phyloP scores from a whole-genome alignment of 2,329 filamentous ascomycete species.

The Colletotrichum sp. region DNA sequence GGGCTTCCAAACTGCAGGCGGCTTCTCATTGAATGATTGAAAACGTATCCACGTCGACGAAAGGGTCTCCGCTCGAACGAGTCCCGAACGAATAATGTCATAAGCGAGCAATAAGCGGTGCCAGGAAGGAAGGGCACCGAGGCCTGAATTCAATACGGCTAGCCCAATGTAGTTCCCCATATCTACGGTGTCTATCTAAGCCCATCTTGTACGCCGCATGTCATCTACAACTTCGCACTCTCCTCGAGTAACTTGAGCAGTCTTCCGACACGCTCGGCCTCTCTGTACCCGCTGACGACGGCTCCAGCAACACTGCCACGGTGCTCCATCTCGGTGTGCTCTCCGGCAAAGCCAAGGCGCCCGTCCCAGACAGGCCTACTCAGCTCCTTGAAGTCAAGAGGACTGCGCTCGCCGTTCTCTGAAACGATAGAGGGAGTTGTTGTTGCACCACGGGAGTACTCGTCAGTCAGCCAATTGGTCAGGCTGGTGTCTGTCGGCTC shows the following conservation, averaged over 20 bases:
- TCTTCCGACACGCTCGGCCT: constrained; percentile 15
- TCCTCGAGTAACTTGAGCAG: constrained; percentile 12
- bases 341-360: constrained; percentile 12
- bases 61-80: background rate
- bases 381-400: constrained; percentile 17
- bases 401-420: constrained; percentile 13
- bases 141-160: background rate
- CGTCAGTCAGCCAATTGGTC: constrained; percentile 19
- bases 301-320: constrained; percentile 18
- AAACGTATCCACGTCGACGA: background rate
- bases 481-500: constrained; percentile 5
- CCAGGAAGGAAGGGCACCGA: background rate
- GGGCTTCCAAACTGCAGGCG: constrained; percentile 66
- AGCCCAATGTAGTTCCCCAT: background rate
- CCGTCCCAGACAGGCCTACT: constrained; percentile 14
- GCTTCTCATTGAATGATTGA: background rate
- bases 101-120: background rate
- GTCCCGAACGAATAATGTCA: background rate
- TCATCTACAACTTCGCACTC: constrained; percentile 1
- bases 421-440: constrained; percentile 16
- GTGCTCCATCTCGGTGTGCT: constrained; percentile 21
- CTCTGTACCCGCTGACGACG: constrained; percentile 15
- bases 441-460: constrained; percentile 15
- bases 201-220: background rate
- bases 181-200: constrained; percentile 11